Evolutionary conservation across 176 grass and related monocot species (phyloP).

Genomic region (Oryza coarctata): DNA sequence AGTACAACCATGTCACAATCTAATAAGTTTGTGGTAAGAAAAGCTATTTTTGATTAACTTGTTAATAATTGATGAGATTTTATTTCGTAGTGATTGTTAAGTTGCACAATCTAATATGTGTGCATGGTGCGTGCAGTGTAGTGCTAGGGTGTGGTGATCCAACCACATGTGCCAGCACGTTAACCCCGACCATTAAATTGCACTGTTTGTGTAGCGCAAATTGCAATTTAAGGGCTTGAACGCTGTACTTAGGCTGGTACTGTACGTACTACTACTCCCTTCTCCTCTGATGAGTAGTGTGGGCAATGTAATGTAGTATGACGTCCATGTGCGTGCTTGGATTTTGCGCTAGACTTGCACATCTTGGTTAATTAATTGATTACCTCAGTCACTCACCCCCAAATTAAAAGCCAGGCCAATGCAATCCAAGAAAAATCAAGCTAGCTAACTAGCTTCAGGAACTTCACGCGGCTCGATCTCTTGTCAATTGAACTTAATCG

Average conservation of each 20-base stretch:
- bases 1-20: neutral
- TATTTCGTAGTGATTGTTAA: neutral
- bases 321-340: neutral
- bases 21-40: neutral
- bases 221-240: neutral
- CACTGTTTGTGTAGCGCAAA: neutral
- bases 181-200: constrained; percentile 5
- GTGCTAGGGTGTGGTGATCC: neutral
- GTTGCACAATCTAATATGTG: no score
- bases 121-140: no score
- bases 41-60: neutral
- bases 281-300: neutral
- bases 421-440: neutral
- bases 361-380: neutral
- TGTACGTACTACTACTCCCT: neutral
- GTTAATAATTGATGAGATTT: neutral
- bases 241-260: neutral
- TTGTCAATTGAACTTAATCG: no score
- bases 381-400: neutral
- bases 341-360: neutral
- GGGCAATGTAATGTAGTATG: neutral
- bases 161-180: constrained; percentile 23
- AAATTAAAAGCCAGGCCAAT: neutral
- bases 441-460: neutral
- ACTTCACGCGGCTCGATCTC: neutral